Base-by-base conservation (phyloP, 306 rosid species). In the Vigna radiata region DNA sequence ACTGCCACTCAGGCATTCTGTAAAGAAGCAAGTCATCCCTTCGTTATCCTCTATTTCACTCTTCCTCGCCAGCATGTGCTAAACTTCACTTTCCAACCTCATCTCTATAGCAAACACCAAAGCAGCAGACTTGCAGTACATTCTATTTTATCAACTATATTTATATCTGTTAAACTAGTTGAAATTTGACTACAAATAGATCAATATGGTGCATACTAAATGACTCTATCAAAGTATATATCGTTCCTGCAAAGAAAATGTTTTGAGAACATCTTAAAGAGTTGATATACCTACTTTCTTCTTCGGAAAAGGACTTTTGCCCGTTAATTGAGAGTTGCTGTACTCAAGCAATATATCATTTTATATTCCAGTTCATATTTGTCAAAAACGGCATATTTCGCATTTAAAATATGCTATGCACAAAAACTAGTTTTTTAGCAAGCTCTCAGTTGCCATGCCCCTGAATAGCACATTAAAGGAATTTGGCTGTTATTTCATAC, bases 361-460 rank as follows among this genome's bases (percentile, higher is more conserved):
- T 15, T 14, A 61, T 13, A 9, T 6, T 13, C 14, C 43, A 60
- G 6, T 6, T 9, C 23, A 50, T 11, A 29, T 29, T 61, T 15
- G 44, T 15, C 44, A 15, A 15, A 29, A 29, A 61, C 44, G 16
- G 44, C 67, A 31, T 61, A 61, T 61, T 14, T 61, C 13, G 5
- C 41, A 27, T 59, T 27, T 27, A 13, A 58, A 25, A 59, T 13
- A 59, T 61, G 44, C 6, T 58, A 19, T 27, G 44, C 43, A 31
- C 66, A 60, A 60, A 60, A 60, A 60, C 36, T 27, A 60, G 44
- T 61, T 25, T 19, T 61, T 12, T 7, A 62, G n/a, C 69, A 4
- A 37, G 27, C 7, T 71, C 61, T 46, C 46, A 15, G 21, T 27
- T 59, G 21, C 6, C 29, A 60, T 73, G 33, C 21, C 29, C 55